Evolutionary conservation across 768 basidiomycete genomes (phyloP), one percentile per base, ranked within the genome.

Genomic region (Suillus subalutaceus): DNA sequence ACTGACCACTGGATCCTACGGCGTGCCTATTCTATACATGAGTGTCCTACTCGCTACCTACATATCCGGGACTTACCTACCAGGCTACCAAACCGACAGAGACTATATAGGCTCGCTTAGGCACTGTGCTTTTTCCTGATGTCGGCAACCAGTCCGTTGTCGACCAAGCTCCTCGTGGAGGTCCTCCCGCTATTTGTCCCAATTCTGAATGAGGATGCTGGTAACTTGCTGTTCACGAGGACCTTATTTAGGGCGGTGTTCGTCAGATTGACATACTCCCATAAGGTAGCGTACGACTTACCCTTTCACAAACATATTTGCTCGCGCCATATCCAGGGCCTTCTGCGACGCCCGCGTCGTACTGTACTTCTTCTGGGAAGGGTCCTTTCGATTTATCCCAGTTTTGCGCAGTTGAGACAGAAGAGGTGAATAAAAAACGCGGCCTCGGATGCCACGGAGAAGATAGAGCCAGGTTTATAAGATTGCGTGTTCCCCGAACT

Each of bases 381-480:
- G 60, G 67, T 20, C 69, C 65, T n/a, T 55, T 32, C 32, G 23
- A 37, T 8, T 48, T 9, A 9, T 67, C 23, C 56, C 65, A 66
- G 3, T 12, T 53, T 20, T 64, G 62, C 2, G 69, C 72, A 15
- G 70, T 72, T 20, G 72, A 67, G 20, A 79, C 68, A 20, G 78
- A 79, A 6, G 73, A 75, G 8, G 77, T 79, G 67, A 81, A 83
- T 9, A 80, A 61, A 48, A 83, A 64, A 10, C 72, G 73, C 3
- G 79, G 66, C 20, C 73, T 72, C 44, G n/a, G 10, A 48, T 48
- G 20, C n/a, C 46, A 12, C 0, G 66, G 63, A 7, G 68, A 48
- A 23, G 75, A 61, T 85, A 74, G 69, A 84, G 81, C 6, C 80
- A 84, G 74, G 48, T 70, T 68, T 7, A 73, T 59, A 0, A 79